These are phyloP conservation scores for Hymenochaete sp. DNA, from an alignment of 1,284 basidiomycete species.

Conservation along the genomic window DNA sequence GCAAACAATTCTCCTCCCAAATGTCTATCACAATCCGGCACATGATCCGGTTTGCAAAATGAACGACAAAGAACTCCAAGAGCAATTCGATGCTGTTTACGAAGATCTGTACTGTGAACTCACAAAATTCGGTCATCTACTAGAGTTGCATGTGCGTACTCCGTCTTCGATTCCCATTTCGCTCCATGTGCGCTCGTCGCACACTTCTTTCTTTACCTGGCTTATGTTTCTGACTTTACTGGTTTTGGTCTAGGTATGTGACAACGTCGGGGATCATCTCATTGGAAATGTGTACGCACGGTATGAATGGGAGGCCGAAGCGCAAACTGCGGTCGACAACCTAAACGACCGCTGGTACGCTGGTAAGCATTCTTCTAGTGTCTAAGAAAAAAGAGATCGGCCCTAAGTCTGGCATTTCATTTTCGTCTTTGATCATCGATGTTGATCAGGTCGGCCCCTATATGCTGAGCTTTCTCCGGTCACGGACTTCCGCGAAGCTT, in stretches of 20 bases:
- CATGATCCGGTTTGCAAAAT: conserved; percentile 86
- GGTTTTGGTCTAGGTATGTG: conserved; percentile 78
- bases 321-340: conserved; percentile 85
- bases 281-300: conserved; percentile 99
- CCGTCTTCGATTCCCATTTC: no score
- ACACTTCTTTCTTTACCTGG: conserved; percentile 6
- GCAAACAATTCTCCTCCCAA: conserved; percentile 95
- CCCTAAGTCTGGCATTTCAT: no score
- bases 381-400: no score
- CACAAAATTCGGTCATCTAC: conserved; percentile 88
- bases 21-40: conserved; percentile 97
- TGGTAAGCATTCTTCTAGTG: conserved; percentile 49
- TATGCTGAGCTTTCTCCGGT: conserved; percentile 98
- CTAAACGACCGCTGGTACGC: conserved; percentile 98
- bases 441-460: conserved; percentile 71
- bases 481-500: conserved; percentile 98
- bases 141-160: conserved; percentile 90
- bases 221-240: conserved; percentile 10
- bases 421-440: conserved; percentile 13
- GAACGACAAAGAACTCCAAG: conserved; percentile 81
- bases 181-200: no score
- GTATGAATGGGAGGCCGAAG: conserved; percentile 98
- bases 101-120: conserved; percentile 92
- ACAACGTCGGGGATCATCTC: conserved; percentile 98
- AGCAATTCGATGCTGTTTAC: conserved; percentile 95